Evolutionary conservation across 345 rosid genomes (phyloP), one percentile per base, ranked within the genome.

Genomic region (Melaleuca alternifolia): DNA sequence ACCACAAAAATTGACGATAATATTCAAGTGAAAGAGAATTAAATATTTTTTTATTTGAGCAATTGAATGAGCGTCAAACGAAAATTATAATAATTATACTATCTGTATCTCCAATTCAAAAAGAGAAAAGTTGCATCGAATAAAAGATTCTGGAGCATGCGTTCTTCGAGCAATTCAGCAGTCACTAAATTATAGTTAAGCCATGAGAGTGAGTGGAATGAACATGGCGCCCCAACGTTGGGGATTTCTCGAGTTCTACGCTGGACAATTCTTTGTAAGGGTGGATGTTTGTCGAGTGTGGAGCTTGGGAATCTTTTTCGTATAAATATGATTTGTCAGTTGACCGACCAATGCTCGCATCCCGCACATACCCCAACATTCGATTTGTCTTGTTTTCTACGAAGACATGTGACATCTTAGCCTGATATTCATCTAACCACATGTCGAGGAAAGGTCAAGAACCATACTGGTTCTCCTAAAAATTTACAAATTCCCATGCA

Each of bases 141-240:
- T 0, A 56, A 24, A 56, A 28, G 2, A 5, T 0, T 24, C 0
- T 10, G 62, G 3, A 2, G 28, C 0, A 56, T 56, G 62, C 28
- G 28, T 24, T 56, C 13, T 56, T 56, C 62, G 24, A 56, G 61
- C 61, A 24, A 56, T 56, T 54, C 61, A 24, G 13, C 57, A 20
- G 57, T 54, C 57, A 54, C 23, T 53, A 53, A 6, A 54, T 18
- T 54, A 54, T 20, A 24, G 28, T 56, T 5, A 56, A 24, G 28
- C 62, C 28, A 2, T 56, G 28, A 56, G 28, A 56, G 28, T 2
- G 28, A 56, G 28, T 56, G 62, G 3, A 56, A 24, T 56, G 28
- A 24, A 56, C 5, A 56, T 24, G 11, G 24, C 28, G 28, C 14
- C 14, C 61, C 6, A 56, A 13, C 61, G 11, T 24, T 10, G 61